Percentiles rank a stretch among this genome's conserved stretches.
Conservation (phyloP, 495 filamentous ascomycete genomes). For the Xylaria cubensis region DNA sequence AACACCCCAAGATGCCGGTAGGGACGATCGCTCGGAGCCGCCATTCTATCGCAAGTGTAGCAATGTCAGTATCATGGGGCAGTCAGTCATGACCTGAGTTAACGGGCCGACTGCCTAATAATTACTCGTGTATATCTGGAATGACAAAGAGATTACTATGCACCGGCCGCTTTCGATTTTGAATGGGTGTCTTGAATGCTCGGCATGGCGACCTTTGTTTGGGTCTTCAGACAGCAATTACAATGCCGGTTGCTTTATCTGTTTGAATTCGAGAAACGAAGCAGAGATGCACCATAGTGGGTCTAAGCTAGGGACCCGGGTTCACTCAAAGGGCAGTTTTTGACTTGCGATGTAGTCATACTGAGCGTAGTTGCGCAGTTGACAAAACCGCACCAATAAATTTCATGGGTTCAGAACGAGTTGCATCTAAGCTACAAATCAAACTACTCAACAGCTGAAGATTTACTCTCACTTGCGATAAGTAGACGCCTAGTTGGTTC, state of each 20-base stretch:
- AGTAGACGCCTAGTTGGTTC: not conserved
- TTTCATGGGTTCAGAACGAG: not conserved
- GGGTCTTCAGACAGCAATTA: not conserved
- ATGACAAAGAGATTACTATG: not conserved
- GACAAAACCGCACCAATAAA: not conserved
- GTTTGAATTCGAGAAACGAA: not conserved
- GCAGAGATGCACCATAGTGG: too few species aligned
- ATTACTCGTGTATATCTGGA: too few species aligned
- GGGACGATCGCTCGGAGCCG: slow-evolving; percentile 1
- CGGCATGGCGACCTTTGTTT: slow-evolving; percentile 1
- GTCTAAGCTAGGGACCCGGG: not conserved
- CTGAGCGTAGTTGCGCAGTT: not conserved
- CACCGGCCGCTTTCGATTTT: slow-evolving; percentile 5
- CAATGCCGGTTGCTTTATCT: not conserved
- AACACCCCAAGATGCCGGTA: not conserved
- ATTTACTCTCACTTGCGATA: not conserved
- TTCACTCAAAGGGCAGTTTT: not conserved
- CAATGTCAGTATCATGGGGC: not conserved
- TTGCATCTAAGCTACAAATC: not conserved
- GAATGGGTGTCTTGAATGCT: slow-evolving; percentile 1
- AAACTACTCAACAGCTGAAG: not conserved
- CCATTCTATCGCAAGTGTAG: slow-evolving; percentile 1
- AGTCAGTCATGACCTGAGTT: too few species aligned
- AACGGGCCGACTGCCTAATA: not conserved
- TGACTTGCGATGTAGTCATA: not conserved